Conservation (phyloP, 2,329 filamentous ascomycete genomes). For the Pleochaeta shiraiana region DNA sequence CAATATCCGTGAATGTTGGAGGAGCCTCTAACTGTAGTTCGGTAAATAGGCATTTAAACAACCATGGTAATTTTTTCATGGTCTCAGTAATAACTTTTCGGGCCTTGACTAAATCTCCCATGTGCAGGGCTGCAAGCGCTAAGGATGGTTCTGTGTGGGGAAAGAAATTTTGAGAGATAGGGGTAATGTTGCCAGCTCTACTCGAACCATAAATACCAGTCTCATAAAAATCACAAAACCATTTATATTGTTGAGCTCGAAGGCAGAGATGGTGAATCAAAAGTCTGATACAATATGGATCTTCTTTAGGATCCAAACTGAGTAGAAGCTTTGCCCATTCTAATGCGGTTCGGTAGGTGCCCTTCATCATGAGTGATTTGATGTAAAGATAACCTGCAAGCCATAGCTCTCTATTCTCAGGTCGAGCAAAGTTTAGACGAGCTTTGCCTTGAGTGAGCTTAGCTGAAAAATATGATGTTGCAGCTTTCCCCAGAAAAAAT, state of each 20-base stretch:
- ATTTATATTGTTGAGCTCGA: conserved; percentile 54
- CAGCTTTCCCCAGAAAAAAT: conserved; percentile 79
- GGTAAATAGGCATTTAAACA: conserved; percentile 60
- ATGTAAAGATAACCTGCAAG: conserved; percentile 80
- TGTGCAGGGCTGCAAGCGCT: conserved; percentile 52
- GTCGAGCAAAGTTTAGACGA: conserved; percentile 55
- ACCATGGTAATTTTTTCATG: conserved; percentile 60
- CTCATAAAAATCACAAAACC: conserved; percentile 48
- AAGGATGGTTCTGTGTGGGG: conserved; percentile 54
- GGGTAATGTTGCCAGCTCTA: conserved; percentile 26
- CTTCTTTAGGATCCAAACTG: conserved; percentile 44
- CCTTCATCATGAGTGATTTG: conserved; percentile 62
- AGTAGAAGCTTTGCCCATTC: conserved; percentile 85
- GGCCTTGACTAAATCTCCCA: conserved; percentile 42
- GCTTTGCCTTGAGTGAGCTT: conserved; percentile 59
- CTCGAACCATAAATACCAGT: conserved; percentile 19
- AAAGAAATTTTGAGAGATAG: neutral
- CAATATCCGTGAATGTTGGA: conserved; percentile 60
- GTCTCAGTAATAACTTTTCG: conserved; percentile 41
- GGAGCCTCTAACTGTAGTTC: conserved; percentile 62
- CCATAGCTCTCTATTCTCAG: conserved; percentile 86
- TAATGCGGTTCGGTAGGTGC: conserved; percentile 81
- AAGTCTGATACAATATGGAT: conserved; percentile 67
- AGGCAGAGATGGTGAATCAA: conserved; percentile 69
- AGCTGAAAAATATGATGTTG: conserved; percentile 60